Evolutionary conservation across 768 basidiomycete species (phyloP).

Genomic region (Suillus ampliporus): DNA sequence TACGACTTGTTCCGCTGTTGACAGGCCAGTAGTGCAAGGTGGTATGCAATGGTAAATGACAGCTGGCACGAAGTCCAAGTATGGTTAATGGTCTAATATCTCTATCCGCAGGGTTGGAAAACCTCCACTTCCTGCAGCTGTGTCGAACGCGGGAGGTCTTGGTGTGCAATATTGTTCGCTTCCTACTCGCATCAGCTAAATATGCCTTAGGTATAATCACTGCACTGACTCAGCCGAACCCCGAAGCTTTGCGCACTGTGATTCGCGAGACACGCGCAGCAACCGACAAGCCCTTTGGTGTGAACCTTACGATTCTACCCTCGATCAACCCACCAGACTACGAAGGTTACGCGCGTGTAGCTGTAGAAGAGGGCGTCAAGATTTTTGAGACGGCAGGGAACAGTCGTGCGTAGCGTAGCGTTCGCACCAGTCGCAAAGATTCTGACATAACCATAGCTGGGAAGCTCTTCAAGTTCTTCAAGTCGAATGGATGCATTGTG

Average conservation of each 20-base stretch:
- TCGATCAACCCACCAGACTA: conserved; percentile 92
- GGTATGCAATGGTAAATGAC: conserved; percentile 84
- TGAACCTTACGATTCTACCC: conserved; percentile 88
- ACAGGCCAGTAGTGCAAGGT: conserved; percentile 82
- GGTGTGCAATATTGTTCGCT: conserved; percentile 44
- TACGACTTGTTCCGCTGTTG: conserved; percentile 3
- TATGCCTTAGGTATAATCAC: conserved; percentile 72
- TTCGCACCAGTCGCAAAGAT: not conserved
- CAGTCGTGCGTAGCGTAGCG: conserved; percentile 61
- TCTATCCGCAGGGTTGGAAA: conserved; percentile 71
- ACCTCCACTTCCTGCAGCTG: conserved; percentile 74
- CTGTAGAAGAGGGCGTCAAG: conserved; percentile 85
- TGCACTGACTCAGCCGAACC: conserved; percentile 86
- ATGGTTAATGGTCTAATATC: too few species aligned
- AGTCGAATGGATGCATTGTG: conserved; percentile 75
- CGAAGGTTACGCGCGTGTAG: conserved; percentile 77
- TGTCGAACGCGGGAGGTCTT: conserved; percentile 84
- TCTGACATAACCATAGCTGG: conserved; percentile 54
- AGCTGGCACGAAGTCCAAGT: not conserved
- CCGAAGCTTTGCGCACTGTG: conserved; percentile 78
- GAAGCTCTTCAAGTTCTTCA: conserved; percentile 80
- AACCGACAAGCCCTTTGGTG: conserved; percentile 80
- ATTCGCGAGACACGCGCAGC: conserved; percentile 77
- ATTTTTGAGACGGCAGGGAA: conserved; percentile 95
- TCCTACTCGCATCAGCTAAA: not conserved